A percentile compares a stretch with the other conserved stretches of the same genome.
phyloP scores from a whole-genome alignment of 768 basidiomycete genomes.

The Boletus vermiculosoides region DNA sequence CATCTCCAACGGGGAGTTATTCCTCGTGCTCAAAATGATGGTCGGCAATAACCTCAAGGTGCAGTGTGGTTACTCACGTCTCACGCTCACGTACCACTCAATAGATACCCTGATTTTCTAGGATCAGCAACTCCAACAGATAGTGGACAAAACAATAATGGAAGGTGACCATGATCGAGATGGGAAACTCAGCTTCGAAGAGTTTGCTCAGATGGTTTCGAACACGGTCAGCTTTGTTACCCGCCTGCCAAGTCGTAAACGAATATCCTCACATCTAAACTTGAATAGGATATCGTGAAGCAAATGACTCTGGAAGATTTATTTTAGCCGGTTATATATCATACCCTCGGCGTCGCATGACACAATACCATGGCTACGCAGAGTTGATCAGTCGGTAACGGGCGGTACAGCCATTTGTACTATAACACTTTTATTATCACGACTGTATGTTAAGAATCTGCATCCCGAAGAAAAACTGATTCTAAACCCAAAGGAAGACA shows the following conservation, averaged over 20 bases:
- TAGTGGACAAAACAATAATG: constrained; percentile 99
- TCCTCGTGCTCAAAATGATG: constrained; percentile 99
- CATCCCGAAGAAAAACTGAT: constrained; percentile 5
- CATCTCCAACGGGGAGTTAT: constrained; percentile 98
- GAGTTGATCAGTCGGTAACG: constrained; percentile 8
- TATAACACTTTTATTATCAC: constrained; percentile 17
- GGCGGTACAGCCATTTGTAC: constrained; percentile 23
- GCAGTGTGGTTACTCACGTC: constrained; percentile 6
- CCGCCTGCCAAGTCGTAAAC: neutral
- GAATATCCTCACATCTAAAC: constrained; percentile 7
- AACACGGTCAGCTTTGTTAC: constrained; percentile 67
- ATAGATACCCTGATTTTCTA: constrained; percentile 28
- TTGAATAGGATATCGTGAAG: constrained; percentile 87
- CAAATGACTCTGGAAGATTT: constrained; percentile 97
- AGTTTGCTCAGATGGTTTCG: constrained; percentile 95
- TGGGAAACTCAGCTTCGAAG: constrained; percentile 95
- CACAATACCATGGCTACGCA: constrained; percentile 21
- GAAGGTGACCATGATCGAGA: constrained; percentile 98
- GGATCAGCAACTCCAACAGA: constrained; percentile 99
- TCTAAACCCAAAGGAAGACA: constrained; percentile 1
- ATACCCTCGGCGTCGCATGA: constrained; percentile 22
- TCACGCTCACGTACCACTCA: neutral
- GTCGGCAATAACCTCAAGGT: constrained; percentile 99
- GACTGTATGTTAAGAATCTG: constrained; percentile 19
- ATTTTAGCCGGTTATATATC: constrained; percentile 47